Percentiles rank a stretch among this genome's conserved stretches.
Evolutionary conservation across 257 asterid genomes (phyloP).

Genomic region (Lycium ferocissimum): DNA sequence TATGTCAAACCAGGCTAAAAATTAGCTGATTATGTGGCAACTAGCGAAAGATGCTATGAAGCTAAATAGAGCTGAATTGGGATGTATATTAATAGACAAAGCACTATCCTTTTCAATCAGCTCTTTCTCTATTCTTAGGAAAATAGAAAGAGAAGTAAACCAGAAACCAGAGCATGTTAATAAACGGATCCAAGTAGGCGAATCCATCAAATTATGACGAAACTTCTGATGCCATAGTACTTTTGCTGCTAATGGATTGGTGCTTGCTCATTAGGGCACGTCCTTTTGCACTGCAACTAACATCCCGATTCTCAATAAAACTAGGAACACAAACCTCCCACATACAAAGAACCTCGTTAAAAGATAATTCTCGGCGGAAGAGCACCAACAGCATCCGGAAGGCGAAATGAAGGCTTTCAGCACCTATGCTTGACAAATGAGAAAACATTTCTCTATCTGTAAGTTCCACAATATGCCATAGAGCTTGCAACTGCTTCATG

Average conservation of each 20-base stretch:
- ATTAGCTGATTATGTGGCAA: constrained; percentile 10
- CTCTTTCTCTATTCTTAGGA: not conserved
- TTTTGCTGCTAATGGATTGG: constrained; percentile 13
- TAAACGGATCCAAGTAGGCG: not conserved
- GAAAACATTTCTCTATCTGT: constrained; percentile 88
- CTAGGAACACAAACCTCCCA: constrained; percentile 90
- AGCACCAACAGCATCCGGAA: constrained; percentile 98
- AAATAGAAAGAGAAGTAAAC: constrained; percentile 18
- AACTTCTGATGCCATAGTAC: constrained; percentile 23
- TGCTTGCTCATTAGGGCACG: constrained; percentile 20
- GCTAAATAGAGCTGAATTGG: constrained; percentile 5
- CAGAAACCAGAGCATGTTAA: not conserved
- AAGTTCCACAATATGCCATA: constrained; percentile 90
- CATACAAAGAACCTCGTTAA: constrained; percentile 90
- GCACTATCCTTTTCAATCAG: constrained; percentile 9
- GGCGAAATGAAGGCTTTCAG: constrained; percentile 99
- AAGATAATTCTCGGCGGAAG: constrained; percentile 94
- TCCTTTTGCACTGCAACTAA: not conserved
- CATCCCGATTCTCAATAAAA: not conserved
- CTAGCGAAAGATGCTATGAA: constrained; percentile 17
- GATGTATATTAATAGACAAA: not conserved
- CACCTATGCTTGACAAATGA: constrained; percentile 86
- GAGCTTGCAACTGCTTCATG: constrained; percentile 94
- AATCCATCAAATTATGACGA: not conserved
- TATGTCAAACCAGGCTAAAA: not conserved